Percentiles rank a stretch among this genome's conserved stretches.
Conservation (phyloP, 1,139 yeast genomes). For the Pichia sp. region DNA sequence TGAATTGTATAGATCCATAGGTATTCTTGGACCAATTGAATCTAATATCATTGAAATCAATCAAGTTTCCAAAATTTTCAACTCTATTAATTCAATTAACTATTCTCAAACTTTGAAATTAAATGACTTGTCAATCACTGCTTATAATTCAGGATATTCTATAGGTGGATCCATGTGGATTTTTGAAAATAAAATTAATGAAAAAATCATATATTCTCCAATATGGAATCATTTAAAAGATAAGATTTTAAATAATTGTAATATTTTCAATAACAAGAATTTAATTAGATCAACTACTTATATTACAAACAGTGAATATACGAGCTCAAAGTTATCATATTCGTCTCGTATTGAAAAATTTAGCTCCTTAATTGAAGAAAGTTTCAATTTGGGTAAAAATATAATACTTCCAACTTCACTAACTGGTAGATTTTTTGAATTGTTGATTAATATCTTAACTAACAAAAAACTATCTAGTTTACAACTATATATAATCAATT, state of each 20-base stretch:
- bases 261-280: conserved; percentile 46
- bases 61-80: conserved; percentile 58
- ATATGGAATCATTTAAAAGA: conserved; percentile 95
- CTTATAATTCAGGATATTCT: conserved; percentile 88
- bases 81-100: conserved; percentile 52
- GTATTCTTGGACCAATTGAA: conserved; percentile 68
- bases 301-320: conserved; percentile 64
- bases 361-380: conserved; percentile 55
- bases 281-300: conserved; percentile 77
- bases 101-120: conserved; percentile 70
- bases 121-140: conserved; percentile 66
- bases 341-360: conserved; percentile 61
- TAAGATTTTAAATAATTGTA: conserved; percentile 76
- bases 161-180: conserved; percentile 92
- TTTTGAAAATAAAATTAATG: conserved; percentile 62
- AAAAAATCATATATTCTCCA: conserved; percentile 74
- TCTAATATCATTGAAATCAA: conserved; percentile 57
- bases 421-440: conserved; percentile 78
- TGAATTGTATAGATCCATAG: conserved; percentile 67
- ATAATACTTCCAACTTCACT: conserved; percentile 77
- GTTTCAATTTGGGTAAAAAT: conserved; percentile 66
- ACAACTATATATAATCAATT: conserved; percentile 58
- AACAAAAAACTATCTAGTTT: background rate
- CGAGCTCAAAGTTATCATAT: conserved; percentile 60
- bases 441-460: conserved; percentile 48